phyloP scores from a whole-genome alignment of 805 yeast genomes.

The Candida tallmaniae region DNA sequence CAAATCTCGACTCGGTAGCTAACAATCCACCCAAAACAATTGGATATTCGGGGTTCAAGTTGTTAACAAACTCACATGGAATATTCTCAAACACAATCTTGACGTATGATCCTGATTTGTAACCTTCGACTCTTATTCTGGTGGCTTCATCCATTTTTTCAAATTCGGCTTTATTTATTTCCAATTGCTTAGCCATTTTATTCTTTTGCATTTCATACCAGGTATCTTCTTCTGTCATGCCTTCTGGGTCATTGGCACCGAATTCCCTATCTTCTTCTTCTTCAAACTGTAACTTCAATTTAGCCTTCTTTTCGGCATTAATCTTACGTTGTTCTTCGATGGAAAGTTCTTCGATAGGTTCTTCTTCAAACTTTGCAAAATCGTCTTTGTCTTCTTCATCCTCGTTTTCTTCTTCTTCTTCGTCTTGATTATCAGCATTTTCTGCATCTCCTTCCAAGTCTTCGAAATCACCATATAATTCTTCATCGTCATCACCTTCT shows the following conservation, averaged over 20 bases:
- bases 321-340: conserved; percentile 71
- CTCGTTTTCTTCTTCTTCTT: conserved; percentile 20
- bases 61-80: conserved; percentile 87
- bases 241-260: conserved; percentile 78
- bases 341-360: conserved; percentile 41
- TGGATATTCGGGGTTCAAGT: conserved; percentile 82
- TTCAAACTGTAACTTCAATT: conserved; percentile 84
- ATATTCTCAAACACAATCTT: conserved; percentile 75
- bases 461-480: conserved; percentile 53
- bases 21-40: conserved; percentile 86
- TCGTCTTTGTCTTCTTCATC: conserved; percentile 46
- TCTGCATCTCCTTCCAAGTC: conserved; percentile 42
- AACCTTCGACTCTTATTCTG: conserved; percentile 83
- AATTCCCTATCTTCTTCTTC: conserved; percentile 62
- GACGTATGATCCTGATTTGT: conserved; percentile 89
- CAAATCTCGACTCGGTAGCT: conserved; percentile 88
- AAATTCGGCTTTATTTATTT: conserved; percentile 80
- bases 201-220: conserved; percentile 98
- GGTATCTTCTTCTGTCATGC: conserved; percentile 72
- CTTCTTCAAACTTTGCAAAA: conserved; percentile 40
- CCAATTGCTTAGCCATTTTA: conserved; percentile 92
- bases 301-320: conserved; percentile 87
- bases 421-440: conserved; percentile 23
- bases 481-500: conserved; percentile 44
- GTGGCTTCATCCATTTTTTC: conserved; percentile 71